phyloP scores from a whole-genome alignment of 129 eudicot genomes.

The Artemisia annua region DNA sequence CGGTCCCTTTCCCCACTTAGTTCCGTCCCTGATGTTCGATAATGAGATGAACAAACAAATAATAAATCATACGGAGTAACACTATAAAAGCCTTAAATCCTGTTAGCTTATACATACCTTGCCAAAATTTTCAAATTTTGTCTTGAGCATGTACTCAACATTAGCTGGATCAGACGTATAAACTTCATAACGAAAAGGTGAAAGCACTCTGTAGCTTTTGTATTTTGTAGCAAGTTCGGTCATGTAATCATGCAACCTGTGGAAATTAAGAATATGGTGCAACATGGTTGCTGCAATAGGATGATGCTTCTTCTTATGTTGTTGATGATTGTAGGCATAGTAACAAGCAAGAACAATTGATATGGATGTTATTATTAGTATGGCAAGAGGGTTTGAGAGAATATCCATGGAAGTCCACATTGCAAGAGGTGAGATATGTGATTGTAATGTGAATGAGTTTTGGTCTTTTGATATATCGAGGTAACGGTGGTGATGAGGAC shows the following conservation, averaged over 20 bases:
- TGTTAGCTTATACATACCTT: slow-evolving; percentile 11
- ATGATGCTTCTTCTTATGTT: slow-evolving; percentile 21
- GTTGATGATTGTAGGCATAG: slow-evolving; percentile 12
- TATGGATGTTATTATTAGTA: not conserved
- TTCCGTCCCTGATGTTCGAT: no score
- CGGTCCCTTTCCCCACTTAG: no score
- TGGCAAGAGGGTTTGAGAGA: slow-evolving; percentile 4
- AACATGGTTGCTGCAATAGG: slow-evolving; percentile 42
- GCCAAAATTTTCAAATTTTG: slow-evolving; percentile 23
- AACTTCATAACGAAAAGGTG: slow-evolving; percentile 48
- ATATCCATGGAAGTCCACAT: slow-evolving; percentile 12
- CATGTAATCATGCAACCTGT: slow-evolving; percentile 63
- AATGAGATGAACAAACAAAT: no score
- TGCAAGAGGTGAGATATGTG: not conserved
- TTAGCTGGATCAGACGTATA: slow-evolving; percentile 40
- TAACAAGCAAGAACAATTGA: not conserved
- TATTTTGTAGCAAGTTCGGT: slow-evolving; percentile 53
- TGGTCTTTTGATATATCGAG: no score
- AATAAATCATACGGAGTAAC: not conserved
- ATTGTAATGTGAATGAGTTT: no score
- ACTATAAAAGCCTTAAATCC: not conserved
- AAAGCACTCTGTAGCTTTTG: slow-evolving; percentile 48
- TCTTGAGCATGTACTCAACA: slow-evolving; percentile 27
- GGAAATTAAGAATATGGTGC: slow-evolving; percentile 45
- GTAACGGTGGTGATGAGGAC: no score